Conservation (phyloP, 106 monocot genomes). For the Acorus calamus region DNA sequence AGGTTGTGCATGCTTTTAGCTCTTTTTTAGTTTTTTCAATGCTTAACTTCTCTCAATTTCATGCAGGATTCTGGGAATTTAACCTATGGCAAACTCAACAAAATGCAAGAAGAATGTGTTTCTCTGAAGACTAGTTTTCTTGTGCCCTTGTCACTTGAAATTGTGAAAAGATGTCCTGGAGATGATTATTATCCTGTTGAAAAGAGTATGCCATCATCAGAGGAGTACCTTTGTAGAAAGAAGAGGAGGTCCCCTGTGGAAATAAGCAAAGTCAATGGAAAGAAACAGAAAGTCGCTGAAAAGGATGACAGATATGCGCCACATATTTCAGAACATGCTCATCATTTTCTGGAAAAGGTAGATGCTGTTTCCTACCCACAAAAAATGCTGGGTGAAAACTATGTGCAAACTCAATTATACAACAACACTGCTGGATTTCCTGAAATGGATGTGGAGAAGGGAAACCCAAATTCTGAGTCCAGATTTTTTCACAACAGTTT, state of each 20-base stretch:
- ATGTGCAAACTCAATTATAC: constrained; percentile 30
- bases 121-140: too few relatives aligned
- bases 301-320: neutral
- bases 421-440: constrained; percentile 14
- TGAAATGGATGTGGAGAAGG: constrained; percentile 7
- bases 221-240: too few relatives aligned
- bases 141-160: too few relatives aligned
- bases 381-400: constrained; percentile 29
- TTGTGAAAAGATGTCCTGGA: too few relatives aligned
- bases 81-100: too few relatives aligned
- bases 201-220: too few relatives aligned
- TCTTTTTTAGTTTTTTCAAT: too few relatives aligned
- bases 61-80: too few relatives aligned
- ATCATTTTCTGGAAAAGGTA: constrained; percentile 8
- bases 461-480: constrained; percentile 2
- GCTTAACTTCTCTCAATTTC: too few relatives aligned
- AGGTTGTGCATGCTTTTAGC: too few relatives aligned
- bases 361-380: constrained; percentile 22
- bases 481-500: constrained; percentile 3
- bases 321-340: neutral
- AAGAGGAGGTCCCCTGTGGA: neutral
- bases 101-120: too few relatives aligned
- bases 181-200: too few relatives aligned
- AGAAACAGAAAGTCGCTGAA: constrained; percentile 8
- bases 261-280: neutral